These are phyloP conservation scores for Thelonectria blattea DNA, from an alignment of 2,329 filamentous ascomycete species.

Conservation along the genomic window DNA sequence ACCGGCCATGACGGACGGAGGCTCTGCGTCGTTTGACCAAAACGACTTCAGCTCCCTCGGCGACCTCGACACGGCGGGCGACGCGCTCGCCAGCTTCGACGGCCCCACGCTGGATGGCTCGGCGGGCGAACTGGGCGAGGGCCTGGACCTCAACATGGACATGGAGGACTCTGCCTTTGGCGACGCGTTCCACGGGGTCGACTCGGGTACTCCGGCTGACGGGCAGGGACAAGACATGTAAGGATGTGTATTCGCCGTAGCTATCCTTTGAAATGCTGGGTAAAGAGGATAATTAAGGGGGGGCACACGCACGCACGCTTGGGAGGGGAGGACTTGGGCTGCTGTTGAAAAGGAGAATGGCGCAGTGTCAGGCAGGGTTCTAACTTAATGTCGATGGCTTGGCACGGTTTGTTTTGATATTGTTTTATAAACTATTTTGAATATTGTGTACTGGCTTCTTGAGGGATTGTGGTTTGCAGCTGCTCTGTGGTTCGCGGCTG, in stretches of 20 bases:
- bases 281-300: background rate
- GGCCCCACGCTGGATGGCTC: conserved; percentile 57
- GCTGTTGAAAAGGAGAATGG: conserved; percentile 37
- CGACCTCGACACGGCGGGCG: conserved; percentile 73
- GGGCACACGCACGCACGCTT: too few relatives aligned
- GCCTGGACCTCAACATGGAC: conserved; percentile 67
- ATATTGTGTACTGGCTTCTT: conserved; percentile 14
- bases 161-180: conserved; percentile 84
- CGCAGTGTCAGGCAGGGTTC: conserved; percentile 25
- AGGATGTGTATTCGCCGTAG: background rate
- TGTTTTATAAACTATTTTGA: conserved; percentile 27
- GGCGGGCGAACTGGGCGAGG: conserved; percentile 58
- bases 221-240: conserved; percentile 45
- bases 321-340: conserved; percentile 17
- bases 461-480: too few relatives aligned
- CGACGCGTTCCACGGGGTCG: conserved; percentile 77
- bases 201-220: conserved; percentile 47
- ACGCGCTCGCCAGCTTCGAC: conserved; percentile 72
- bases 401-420: conserved; percentile 23
- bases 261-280: background rate
- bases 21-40: conserved; percentile 55
- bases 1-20: conserved; percentile 45
- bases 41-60: conserved; percentile 69
- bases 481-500: too few relatives aligned
- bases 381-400: conserved; percentile 12